Evolutionary conservation across 148 eudicot genomes (phyloP).

Genomic region (Euryodendron excelsum): DNA sequence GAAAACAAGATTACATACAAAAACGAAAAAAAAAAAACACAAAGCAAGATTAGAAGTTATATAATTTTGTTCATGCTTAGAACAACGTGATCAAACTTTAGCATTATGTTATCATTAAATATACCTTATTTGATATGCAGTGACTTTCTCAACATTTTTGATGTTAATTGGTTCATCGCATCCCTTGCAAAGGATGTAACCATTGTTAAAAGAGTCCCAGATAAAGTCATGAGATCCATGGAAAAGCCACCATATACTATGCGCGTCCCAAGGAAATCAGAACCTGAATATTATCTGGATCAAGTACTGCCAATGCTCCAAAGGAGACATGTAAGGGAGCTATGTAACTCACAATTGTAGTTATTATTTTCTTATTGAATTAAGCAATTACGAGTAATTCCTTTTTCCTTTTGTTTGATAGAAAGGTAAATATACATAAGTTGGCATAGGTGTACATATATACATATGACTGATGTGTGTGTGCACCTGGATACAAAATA

Average conservation of each 20-base stretch:
- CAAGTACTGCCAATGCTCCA: conserved; percentile 67
- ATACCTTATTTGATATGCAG: conserved; percentile 44
- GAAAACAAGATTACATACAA: neutral
- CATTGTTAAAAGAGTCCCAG: conserved; percentile 70
- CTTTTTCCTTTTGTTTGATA: neutral
- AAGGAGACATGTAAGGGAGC: conserved; percentile 66
- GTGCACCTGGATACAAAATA: neutral
- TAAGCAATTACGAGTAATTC: neutral
- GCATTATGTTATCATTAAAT: neutral
- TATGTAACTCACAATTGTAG: neutral
- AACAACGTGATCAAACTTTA: neutral
- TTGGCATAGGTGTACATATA: neutral
- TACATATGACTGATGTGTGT: neutral
- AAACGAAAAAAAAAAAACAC: too few species aligned
- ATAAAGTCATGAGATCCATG: conserved; percentile 76
- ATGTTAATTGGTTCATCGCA: conserved; percentile 83
- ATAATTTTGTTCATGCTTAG: neutral
- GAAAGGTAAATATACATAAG: neutral
- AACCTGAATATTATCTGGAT: conserved; percentile 69
- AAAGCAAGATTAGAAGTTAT: too few species aligned
- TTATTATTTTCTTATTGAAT: neutral
- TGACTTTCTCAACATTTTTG: conserved; percentile 76
- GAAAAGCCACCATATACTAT: conserved; percentile 71
- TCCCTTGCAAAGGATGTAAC: conserved; percentile 76
- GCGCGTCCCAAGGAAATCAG: conserved; percentile 86